Evolutionary conservation across 2,329 filamentous ascomycete genomes (phyloP).

Genomic region (Epichloe festucae): DNA sequence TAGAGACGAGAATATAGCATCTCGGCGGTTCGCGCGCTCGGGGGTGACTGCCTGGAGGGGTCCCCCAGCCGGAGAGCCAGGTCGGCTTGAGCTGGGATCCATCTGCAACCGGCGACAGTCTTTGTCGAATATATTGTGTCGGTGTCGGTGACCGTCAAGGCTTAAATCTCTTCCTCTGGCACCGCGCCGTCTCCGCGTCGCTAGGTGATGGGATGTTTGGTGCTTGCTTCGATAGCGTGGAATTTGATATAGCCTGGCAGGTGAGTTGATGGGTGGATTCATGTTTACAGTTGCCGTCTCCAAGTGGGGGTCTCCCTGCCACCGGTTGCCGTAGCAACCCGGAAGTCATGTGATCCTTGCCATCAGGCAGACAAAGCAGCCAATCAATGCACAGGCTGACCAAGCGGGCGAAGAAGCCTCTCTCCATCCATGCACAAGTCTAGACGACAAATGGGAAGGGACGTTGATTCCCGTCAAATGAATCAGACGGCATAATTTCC

Average conservation of each 20-base stretch:
- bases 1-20: slow-evolving; percentile 23
- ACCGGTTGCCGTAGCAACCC: slow-evolving; percentile 7
- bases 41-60: slow-evolving; percentile 50
- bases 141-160: slow-evolving; percentile 1
- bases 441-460: too few relatives aligned
- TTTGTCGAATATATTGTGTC: not conserved
- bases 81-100: slow-evolving; percentile 34
- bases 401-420: too few relatives aligned
- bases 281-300: slow-evolving; percentile 7
- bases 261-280: not conserved
- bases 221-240: not conserved
- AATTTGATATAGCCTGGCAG: not conserved
- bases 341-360: slow-evolving; percentile 10
- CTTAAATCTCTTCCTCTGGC: not conserved
- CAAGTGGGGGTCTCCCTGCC: not conserved
- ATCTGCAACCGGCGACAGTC: slow-evolving; percentile 15
- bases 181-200: slow-evolving; percentile 1
- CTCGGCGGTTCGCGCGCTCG: slow-evolving; percentile 44
- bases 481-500: too few relatives aligned
- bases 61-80: slow-evolving; percentile 37
- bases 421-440: too few relatives aligned
- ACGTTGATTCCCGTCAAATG: too few relatives aligned
- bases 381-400: too few relatives aligned
- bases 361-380: not conserved
- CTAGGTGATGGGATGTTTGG: not conserved